These are phyloP conservation scores for Epichloe sp. DNA, from an alignment of 2,329 filamentous ascomycete species.

Conservation along the genomic window DNA sequence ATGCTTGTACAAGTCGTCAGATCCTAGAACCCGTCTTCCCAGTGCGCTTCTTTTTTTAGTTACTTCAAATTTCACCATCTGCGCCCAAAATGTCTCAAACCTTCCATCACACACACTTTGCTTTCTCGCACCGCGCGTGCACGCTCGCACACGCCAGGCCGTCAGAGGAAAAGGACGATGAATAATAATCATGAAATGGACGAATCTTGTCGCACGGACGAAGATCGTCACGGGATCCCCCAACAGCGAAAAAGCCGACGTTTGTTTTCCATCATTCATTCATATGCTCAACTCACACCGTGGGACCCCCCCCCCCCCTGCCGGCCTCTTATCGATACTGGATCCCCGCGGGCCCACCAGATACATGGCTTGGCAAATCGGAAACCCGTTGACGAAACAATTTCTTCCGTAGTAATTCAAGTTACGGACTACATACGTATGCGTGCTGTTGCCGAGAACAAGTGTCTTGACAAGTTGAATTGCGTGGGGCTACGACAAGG, in stretches of 20 bases:
- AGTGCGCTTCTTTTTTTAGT: conserved; percentile 4
- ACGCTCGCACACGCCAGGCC: not conserved
- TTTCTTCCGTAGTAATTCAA: not conserved
- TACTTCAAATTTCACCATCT: conserved; percentile 4
- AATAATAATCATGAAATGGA: too few species aligned
- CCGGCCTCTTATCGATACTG: not conserved
- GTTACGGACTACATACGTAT: not conserved
- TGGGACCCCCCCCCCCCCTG: not conserved
- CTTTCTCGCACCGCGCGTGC: not conserved
- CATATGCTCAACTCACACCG: not conserved
- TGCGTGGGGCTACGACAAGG: not conserved
- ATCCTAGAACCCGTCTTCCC: not conserved
- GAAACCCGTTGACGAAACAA: not conserved
- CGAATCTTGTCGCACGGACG: not conserved
- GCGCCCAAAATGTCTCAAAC: conserved; percentile 2
- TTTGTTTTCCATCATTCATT: not conserved
- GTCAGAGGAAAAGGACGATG: not conserved
- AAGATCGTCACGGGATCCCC: not conserved
- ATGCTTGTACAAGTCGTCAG: too few species aligned
- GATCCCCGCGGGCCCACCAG: not conserved
- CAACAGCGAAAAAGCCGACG: not conserved
- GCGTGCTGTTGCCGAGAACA: not conserved
- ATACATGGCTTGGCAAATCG: not conserved
- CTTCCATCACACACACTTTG: not conserved
- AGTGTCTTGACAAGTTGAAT: not conserved